Evolutionary conservation across 768 basidiomycete species (phyloP).

Genomic region (Russula sp.): DNA sequence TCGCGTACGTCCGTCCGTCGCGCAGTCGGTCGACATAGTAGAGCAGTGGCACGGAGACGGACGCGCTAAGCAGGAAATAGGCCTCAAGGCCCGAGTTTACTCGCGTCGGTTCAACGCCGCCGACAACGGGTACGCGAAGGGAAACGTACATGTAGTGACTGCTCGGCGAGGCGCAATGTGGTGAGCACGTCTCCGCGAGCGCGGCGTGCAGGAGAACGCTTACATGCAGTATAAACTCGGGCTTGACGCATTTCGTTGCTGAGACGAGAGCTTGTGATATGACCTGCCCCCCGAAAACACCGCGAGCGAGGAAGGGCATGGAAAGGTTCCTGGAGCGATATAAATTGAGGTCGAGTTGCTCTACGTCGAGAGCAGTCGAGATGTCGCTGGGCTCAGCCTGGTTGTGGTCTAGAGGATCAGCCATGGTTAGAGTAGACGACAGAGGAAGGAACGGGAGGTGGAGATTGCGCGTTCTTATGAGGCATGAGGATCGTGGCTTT

Average conservation of each 20-base stretch:
- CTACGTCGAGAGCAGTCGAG: constrained; percentile 69
- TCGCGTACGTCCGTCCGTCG: constrained; percentile 68
- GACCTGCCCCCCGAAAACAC: constrained; percentile 86
- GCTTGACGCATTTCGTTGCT: constrained; percentile 68
- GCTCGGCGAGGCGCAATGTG: background rate
- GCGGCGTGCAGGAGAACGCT: constrained; percentile 27
- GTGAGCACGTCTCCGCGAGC: background rate
- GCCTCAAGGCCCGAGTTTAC: constrained; percentile 43
- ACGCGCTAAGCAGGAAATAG: constrained; percentile 75
- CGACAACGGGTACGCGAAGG: background rate
- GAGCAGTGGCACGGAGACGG: constrained; percentile 64
- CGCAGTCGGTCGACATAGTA: constrained; percentile 75
- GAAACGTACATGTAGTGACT: constrained; percentile 66
- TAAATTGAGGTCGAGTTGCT: constrained; percentile 68
- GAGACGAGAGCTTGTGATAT: constrained; percentile 83
- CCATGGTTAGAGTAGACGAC: background rate
- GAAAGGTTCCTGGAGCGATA: constrained; percentile 73
- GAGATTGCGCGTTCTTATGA: background rate
- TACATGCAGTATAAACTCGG: constrained; percentile 65
- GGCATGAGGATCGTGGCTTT: too few species aligned
- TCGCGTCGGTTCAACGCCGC: background rate
- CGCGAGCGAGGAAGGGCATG: constrained; percentile 54
- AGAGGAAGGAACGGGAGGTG: background rate
- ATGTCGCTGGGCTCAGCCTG: constrained; percentile 38
- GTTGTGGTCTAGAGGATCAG: constrained; percentile 11